Evolutionary conservation across 805 yeast genomes (phyloP).

Genomic region (Grigorovia yakushimaensis): DNA sequence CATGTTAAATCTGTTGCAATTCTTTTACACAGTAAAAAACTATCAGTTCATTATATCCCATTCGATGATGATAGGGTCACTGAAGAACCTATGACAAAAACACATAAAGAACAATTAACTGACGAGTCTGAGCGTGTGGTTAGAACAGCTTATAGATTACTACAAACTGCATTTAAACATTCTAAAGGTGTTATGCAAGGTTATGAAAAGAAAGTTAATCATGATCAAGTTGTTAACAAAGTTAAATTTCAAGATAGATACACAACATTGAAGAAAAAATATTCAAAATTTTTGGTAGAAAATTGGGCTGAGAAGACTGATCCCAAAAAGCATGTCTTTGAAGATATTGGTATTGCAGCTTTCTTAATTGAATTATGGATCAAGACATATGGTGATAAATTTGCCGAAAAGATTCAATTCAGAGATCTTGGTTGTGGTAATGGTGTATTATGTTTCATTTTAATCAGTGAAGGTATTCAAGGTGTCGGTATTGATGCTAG

Average conservation of each 20-base stretch:
- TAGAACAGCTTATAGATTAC: slow-evolving; percentile 70
- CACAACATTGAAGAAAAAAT: slow-evolving; percentile 68
- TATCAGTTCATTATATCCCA: slow-evolving; percentile 72
- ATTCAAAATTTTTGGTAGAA: slow-evolving; percentile 64
- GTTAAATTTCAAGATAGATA: slow-evolving; percentile 77
- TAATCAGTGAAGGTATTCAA: slow-evolving; percentile 65
- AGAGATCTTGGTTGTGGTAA: slow-evolving; percentile 94
- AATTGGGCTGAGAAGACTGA: slow-evolving; percentile 92
- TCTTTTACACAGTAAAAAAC: slow-evolving; percentile 34
- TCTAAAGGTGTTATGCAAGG: slow-evolving; percentile 77
- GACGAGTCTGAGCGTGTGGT: slow-evolving; percentile 47
- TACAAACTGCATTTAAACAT: slow-evolving; percentile 75
- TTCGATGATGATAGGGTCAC: slow-evolving; percentile 33
- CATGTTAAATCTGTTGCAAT: slow-evolving; percentile 72
- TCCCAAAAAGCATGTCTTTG: slow-evolving; percentile 92
- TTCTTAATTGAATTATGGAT: slow-evolving; percentile 83
- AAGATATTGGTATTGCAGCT: slow-evolving; percentile 92
- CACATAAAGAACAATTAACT: slow-evolving; percentile 26
- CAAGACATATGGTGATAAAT: slow-evolving; percentile 34
- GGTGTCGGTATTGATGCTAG: slow-evolving; percentile 90
- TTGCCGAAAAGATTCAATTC: slow-evolving; percentile 41
- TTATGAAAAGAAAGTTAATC: slow-evolving; percentile 78
- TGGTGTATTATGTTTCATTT: slow-evolving; percentile 71
- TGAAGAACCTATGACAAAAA: slow-evolving; percentile 52
- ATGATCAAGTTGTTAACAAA: slow-evolving; percentile 77